Evolutionary conservation across 2,329 filamentous ascomycete species (phyloP).

Genomic region (Ampelomyces quisqualis): DNA sequence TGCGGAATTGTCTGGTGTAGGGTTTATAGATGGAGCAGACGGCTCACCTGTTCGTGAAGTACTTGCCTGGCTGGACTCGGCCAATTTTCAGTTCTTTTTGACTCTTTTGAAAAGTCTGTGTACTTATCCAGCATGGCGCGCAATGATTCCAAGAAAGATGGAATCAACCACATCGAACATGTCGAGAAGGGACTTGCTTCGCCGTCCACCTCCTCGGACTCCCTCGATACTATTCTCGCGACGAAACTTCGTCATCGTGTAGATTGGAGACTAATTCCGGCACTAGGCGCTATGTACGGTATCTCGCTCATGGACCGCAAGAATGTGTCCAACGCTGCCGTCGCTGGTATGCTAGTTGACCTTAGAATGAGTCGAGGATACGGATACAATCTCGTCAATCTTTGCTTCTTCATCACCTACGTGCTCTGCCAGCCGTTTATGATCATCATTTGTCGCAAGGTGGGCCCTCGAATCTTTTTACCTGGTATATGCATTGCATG

Average conservation of each 20-base stretch:
- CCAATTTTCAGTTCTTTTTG: too few relatives aligned
- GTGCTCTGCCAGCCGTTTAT: slow-evolving; percentile 26
- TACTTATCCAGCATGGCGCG: slow-evolving; percentile 15
- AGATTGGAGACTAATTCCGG: slow-evolving; percentile 28
- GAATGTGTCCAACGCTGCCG: slow-evolving; percentile 29
- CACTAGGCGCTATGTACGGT: slow-evolving; percentile 27
- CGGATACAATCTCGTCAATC: slow-evolving; percentile 26
- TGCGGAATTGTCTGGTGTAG: neutral
- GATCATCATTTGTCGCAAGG: slow-evolving; percentile 21
- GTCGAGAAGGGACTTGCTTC: slow-evolving; percentile 21
- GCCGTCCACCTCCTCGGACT: slow-evolving; percentile 12
- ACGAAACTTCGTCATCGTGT: slow-evolving; percentile 24
- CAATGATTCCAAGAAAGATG: slow-evolving; percentile 17
- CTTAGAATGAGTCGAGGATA: slow-evolving; percentile 19
- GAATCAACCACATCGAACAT: slow-evolving; percentile 18
- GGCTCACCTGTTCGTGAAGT: too few relatives aligned
- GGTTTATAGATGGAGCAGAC: too few relatives aligned
- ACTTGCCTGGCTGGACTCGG: neutral
- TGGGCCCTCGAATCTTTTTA: slow-evolving; percentile 25
- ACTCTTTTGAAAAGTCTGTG: too few relatives aligned
- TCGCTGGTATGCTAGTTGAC: slow-evolving; percentile 28
- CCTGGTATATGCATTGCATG: slow-evolving; percentile 24
- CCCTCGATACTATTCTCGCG: slow-evolving; percentile 19
- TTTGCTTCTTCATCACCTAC: slow-evolving; percentile 33
- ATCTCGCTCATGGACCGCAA: slow-evolving; percentile 32